Evolutionary conservation across 805 yeast genomes (phyloP).

Genomic region (Dipodascus albidus): DNA sequence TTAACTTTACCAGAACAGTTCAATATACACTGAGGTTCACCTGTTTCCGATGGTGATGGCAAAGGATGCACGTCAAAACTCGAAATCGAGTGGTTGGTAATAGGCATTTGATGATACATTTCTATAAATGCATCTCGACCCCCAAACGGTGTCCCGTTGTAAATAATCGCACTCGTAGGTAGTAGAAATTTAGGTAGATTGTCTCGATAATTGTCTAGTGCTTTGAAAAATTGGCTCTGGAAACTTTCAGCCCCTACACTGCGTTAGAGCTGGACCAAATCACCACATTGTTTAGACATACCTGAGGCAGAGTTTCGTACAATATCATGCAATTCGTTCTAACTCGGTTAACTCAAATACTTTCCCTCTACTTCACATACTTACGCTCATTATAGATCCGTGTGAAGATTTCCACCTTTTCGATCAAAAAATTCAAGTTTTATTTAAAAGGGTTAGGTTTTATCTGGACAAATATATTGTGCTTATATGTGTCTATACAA

Average conservation of each 20-base stretch:
- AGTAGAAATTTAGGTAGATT: conserved; percentile 17
- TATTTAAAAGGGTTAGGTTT: background rate
- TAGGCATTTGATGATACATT: conserved; percentile 26
- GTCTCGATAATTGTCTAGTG: conserved; percentile 22
- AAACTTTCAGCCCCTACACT: conserved; percentile 10
- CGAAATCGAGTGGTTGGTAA: conserved; percentile 25
- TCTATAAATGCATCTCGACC: conserved; percentile 28
- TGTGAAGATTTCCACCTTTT: background rate
- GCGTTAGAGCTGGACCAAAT: background rate
- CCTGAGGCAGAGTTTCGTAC: background rate
- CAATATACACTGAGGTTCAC: conserved; percentile 20
- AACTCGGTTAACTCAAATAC: background rate
- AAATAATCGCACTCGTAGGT: conserved; percentile 28
- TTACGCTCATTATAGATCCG: background rate
- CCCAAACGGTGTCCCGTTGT: conserved; percentile 31
- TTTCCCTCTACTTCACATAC: background rate
- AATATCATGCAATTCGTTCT: conserved; percentile 2
- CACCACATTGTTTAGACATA: background rate
- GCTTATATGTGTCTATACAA: too few relatives aligned
- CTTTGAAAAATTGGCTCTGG: conserved; percentile 21
- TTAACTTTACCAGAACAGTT: conserved; percentile 25
- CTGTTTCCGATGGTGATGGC: conserved; percentile 16
- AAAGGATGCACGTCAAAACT: conserved; percentile 30
- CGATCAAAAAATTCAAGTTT: background rate
- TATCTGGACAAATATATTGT: too few relatives aligned